phyloP scores from a whole-genome alignment of 495 filamentous ascomycete genomes.

The Gamarada debralockiae region DNA sequence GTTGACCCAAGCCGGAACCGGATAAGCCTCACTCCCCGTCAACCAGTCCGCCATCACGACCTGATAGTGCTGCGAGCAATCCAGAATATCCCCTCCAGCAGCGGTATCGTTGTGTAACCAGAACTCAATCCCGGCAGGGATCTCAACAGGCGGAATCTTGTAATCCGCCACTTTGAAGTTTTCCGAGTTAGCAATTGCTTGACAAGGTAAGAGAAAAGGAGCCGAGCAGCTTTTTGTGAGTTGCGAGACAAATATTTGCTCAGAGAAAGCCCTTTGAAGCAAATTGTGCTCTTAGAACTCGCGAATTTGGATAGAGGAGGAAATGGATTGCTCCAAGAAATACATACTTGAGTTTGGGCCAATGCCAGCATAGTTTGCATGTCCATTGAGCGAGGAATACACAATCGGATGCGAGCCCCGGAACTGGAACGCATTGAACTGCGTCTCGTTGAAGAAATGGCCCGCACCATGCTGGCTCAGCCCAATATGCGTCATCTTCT shows the following conservation, averaged over 20 bases:
- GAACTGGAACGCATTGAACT: neutral
- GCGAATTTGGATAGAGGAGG: no score
- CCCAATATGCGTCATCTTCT: constrained; percentile 14
- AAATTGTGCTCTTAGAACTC: no score
- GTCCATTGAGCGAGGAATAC: constrained; percentile 15
- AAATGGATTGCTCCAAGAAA: no score
- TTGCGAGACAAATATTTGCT: no score
- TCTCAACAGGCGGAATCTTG: constrained; percentile 11
- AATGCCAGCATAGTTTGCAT: constrained; percentile 17
- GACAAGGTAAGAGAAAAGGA: no score
- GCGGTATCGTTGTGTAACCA: constrained; percentile 14
- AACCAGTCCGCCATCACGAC: constrained; percentile 10
- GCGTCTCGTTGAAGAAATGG: neutral
- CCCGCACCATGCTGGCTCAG: constrained; percentile 12
- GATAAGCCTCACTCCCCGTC: constrained; percentile 3
- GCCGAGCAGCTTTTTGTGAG: no score
- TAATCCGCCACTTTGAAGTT: no score
- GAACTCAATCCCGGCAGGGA: constrained; percentile 14
- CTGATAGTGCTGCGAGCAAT: constrained; percentile 8
- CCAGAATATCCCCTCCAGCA: constrained; percentile 3
- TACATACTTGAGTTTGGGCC: constrained; percentile 7
- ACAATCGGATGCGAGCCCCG: constrained; percentile 10
- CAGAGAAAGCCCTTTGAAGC: no score
- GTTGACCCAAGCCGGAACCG: constrained; percentile 8
- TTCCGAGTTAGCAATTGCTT: no score